These are phyloP conservation scores for Fusarium tricinctum DNA, from an alignment of 2,329 filamentous ascomycete genomes.

Conservation along the genomic window DNA sequence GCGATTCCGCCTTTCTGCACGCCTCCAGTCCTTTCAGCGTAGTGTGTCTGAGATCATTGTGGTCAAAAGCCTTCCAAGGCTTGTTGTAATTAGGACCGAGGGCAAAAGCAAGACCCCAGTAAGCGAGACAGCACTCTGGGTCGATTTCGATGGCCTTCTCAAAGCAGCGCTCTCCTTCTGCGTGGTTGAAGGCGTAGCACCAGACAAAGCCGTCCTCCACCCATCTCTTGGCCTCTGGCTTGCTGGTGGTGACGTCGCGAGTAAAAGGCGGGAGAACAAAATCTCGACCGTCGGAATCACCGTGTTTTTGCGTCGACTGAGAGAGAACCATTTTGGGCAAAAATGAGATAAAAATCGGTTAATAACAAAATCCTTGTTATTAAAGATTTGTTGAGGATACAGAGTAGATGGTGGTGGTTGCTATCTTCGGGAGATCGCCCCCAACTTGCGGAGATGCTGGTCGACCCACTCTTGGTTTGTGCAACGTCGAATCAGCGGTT, in stretches of 20 bases:
- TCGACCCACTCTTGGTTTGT: constrained; percentile 36
- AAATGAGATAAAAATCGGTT: not conserved
- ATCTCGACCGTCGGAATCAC: constrained; percentile 22
- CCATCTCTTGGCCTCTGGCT: constrained; percentile 68
- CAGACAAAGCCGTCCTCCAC: constrained; percentile 77
- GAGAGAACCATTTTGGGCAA: constrained; percentile 31
- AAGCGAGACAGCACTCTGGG: constrained; percentile 68
- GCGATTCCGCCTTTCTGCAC: constrained; percentile 28
- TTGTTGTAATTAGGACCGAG: constrained; percentile 81
- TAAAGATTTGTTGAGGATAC: not conserved
- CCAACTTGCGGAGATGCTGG: constrained; percentile 39
- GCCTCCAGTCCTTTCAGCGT: constrained; percentile 26
- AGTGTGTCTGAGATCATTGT: constrained; percentile 42
- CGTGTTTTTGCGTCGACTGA: constrained; percentile 14
- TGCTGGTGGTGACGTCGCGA: constrained; percentile 67
- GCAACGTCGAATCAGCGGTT: constrained; percentile 41
- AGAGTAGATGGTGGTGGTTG: constrained; percentile 6
- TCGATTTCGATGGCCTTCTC: constrained; percentile 68
- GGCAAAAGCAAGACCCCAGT: constrained; percentile 77
- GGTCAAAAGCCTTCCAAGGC: constrained; percentile 66
- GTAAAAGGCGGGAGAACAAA: constrained; percentile 48
- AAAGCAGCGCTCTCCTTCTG: constrained; percentile 74
- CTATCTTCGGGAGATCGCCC: constrained; percentile 31
- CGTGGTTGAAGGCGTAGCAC: constrained; percentile 80
- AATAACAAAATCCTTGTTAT: constrained; percentile 3